These are phyloP conservation scores for Vitis hybrid DNA, from an alignment of 177 flowering plant genomes.

Conservation along the genomic window DNA sequence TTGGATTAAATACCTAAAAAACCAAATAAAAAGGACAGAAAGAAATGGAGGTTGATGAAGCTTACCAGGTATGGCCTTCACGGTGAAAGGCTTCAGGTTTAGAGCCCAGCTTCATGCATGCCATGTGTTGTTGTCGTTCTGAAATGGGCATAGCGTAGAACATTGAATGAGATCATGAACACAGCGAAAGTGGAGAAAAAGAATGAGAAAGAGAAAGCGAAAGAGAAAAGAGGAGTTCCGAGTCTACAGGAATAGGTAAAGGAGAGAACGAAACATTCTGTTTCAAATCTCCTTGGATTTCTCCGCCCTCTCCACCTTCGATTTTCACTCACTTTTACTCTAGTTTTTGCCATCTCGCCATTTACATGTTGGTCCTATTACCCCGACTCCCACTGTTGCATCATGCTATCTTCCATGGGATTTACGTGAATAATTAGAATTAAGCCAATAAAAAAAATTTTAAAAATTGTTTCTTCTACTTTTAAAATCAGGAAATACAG, in stretches of 20 bases:
- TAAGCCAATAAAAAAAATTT: no score
- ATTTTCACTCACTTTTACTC: not conserved
- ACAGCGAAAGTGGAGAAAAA: conserved; percentile 2
- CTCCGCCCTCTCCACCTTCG: not conserved
- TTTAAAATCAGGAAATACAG: no score
- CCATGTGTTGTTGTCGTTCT: conserved; percentile 36
- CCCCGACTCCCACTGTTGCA: no score
- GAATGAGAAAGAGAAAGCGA: not conserved
- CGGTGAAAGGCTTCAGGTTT: conserved; percentile 70
- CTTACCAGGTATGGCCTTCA: conserved; percentile 67
- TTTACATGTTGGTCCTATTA: no score
- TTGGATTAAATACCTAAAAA: not conserved
- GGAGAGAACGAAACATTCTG: not conserved
- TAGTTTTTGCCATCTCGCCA: no score
- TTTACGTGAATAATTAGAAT: no score
- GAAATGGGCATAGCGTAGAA: not conserved
- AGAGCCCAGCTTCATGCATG: conserved; percentile 67
- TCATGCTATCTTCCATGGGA: no score
- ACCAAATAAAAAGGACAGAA: not conserved
- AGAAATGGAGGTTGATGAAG: not conserved
- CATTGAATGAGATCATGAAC: not conserved
- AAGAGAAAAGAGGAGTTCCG: conserved; percentile 11
- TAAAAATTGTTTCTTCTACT: no score
- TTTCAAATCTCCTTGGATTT: not conserved
- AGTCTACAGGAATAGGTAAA: conserved; percentile 15